Evolutionary conservation across 768 basidiomycete species (phyloP), one percentile per base, ranked within the genome.

Genomic region (Candolleomyces eurysporus): DNA sequence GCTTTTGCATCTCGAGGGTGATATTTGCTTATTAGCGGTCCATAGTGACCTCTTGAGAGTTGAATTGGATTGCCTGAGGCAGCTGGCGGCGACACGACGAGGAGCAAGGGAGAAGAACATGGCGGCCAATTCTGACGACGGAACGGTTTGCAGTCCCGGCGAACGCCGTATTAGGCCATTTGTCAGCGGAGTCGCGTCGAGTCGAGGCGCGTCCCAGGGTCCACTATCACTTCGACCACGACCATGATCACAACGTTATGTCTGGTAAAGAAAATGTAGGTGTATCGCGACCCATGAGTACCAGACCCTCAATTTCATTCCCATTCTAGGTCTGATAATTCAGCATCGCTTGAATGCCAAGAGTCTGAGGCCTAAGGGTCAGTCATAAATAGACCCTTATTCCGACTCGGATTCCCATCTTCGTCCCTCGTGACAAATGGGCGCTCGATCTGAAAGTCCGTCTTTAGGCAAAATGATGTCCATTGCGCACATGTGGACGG

Each of bases 231-330:
- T 36, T 5, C 6, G 45, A 46, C 45, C 9, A 46, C 8, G 70
- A 61, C 69, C 81, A 82, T 7, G 78, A 36, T 36, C 36, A 36
- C 9, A 32, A 9, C 32, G 32, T 36, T 36, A 36, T 11, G 11
- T 2, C 36, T 36, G 36, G 36, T 36, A 11, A 5, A 36, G 36
- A 36, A 32, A 36, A 36, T 11, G 36, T 36, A 36, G 36, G 36
- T 36, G 3, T 36, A 36, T 36, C 36, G 36, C 36, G 11, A 36
- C 36, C 6, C 6, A 8, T 36, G 36, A 36, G 11, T 1, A 7
- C 36, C 36, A 36, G 11, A 36, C 1, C 6, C 36, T 36, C 36
- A 36, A 3, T 11, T 36, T 1, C 6, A 36, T 36, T 36, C 36
- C 11, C 1, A 36, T 36, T 36, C 2, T 8, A 36, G 36, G 36